Percentiles rank a stretch among this genome's conserved stretches.
phyloP scores from a whole-genome alignment of 2,329 filamentous ascomycete species.

The Sphaerulina populicola region DNA sequence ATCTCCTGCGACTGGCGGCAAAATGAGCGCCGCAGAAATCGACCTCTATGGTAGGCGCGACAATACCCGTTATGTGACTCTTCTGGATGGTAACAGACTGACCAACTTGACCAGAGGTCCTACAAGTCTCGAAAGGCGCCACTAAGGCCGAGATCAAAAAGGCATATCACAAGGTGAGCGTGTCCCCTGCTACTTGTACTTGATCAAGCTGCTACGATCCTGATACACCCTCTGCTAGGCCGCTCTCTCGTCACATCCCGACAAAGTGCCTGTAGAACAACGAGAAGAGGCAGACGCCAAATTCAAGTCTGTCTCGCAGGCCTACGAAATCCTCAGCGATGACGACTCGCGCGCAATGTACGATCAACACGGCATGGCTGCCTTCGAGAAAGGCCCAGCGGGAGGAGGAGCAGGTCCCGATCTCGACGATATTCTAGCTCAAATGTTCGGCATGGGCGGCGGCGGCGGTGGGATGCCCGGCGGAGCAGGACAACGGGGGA shows the following conservation, averaged over 20 bases:
- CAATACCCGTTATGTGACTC: not conserved
- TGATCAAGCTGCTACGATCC: not conserved
- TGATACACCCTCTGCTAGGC: conserved; percentile 12
- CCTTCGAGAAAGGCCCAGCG: conserved; percentile 67
- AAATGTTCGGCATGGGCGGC: conserved; percentile 76
- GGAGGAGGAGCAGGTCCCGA: conserved; percentile 67
- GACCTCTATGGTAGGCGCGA: conserved; percentile 49
- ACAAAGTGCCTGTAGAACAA: conserved; percentile 84
- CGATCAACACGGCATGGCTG: conserved; percentile 90
- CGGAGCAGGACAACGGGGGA: conserved; percentile 32
- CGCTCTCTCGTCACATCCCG: conserved; percentile 76
- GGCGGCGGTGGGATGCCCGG: conserved; percentile 25
- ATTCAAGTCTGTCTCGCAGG: conserved; percentile 88
- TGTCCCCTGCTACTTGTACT: not conserved
- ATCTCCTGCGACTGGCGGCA: not conserved
- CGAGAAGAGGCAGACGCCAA: conserved; percentile 77
- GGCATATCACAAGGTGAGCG: conserved; percentile 77
- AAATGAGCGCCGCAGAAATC: conserved; percentile 39
- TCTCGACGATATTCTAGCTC: conserved; percentile 82
- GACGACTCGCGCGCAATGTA: conserved; percentile 88
- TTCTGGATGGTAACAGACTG: not conserved
- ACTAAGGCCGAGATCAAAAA: conserved; percentile 81
- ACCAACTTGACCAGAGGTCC: conserved; percentile 55
- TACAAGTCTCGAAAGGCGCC: conserved; percentile 65
- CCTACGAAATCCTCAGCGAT: conserved; percentile 96